Conservation (phyloP, 371 early-diverging fungal species). For the Mucor irregularis region DNA sequence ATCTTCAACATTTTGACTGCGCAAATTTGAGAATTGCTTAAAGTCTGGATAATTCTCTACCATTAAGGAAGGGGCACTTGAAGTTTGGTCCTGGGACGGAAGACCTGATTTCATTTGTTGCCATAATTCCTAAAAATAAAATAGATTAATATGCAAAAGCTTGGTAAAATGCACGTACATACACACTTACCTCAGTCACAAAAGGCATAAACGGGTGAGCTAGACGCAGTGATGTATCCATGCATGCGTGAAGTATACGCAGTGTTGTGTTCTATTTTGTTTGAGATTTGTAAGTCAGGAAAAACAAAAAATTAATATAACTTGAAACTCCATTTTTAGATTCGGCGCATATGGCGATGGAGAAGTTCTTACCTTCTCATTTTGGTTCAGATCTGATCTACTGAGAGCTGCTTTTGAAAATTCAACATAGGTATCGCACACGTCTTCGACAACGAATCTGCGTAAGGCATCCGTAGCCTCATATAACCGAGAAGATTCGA, state of each 20-base stretch:
- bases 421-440: slow-evolving; percentile 97
- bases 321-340: neutral
- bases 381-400: slow-evolving; percentile 31
- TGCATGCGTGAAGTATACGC: slow-evolving; percentile 67
- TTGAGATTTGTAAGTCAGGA: neutral
- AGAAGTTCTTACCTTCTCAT: slow-evolving; percentile 42
- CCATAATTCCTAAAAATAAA: slow-evolving; percentile 62
- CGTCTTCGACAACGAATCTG: slow-evolving; percentile 88
- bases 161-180: neutral
- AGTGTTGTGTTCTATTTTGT: slow-evolving; percentile 34
- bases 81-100: slow-evolving; percentile 11
- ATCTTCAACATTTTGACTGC: slow-evolving; percentile 50
- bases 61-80: slow-evolving; percentile 52
- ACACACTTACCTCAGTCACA: slow-evolving; percentile 89
- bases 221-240: slow-evolving; percentile 83
- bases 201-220: slow-evolving; percentile 99
- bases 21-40: slow-evolving; percentile 30
- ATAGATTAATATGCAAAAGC: neutral
- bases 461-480: slow-evolving; percentile 84
- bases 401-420: slow-evolving; percentile 66
- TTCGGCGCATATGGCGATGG: slow-evolving; percentile 8
- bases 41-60: slow-evolving; percentile 51
- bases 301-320: neutral
- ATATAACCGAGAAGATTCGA: slow-evolving; percentile 81
- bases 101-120: slow-evolving; percentile 46